These are phyloP conservation scores for Coprinopsis sp. DNA, from an alignment of 768 basidiomycete species.

Conservation along the genomic window DNA sequence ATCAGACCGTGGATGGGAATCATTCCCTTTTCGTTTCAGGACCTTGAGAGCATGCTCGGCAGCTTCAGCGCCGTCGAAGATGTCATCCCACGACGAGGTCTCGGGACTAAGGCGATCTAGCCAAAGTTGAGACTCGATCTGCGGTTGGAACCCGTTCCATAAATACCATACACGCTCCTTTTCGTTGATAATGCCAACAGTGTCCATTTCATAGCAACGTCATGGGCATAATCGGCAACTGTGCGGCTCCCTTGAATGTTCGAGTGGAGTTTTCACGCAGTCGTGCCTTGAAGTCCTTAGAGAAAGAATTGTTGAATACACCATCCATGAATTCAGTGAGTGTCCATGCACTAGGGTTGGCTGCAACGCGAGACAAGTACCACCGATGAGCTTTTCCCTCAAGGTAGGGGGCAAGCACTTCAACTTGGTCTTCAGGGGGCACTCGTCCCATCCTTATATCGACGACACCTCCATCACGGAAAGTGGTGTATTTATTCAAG, in stretches of 20 bases:
- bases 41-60: constrained; percentile 20
- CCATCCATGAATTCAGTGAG: constrained; percentile 22
- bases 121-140: constrained; percentile 27
- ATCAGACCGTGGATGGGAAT: no score
- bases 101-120: constrained; percentile 26
- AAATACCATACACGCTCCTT: constrained; percentile 28
- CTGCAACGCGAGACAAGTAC: constrained; percentile 24
- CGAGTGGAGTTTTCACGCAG: not conserved
- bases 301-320: constrained; percentile 34
- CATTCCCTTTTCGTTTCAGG: no score
- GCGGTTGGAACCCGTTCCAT: constrained; percentile 26
- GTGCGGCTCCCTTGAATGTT: constrained; percentile 21
- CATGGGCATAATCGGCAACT: constrained; percentile 30
- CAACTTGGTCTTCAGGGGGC: constrained; percentile 12
- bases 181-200: constrained; percentile 26
- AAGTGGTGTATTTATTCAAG: no score
- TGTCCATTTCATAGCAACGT: constrained; percentile 29
- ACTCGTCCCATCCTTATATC: no score
- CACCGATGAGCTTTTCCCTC: constrained; percentile 27
- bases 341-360: constrained; percentile 20
- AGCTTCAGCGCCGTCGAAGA: constrained; percentile 24
- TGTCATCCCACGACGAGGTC: constrained; percentile 20
- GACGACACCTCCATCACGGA: no score
- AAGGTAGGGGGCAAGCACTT: constrained; percentile 25
- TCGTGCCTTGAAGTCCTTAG: constrained; percentile 18